phyloP scores from a whole-genome alignment of 164 flowering plant species.

The Kingdonia uniflora region DNA sequence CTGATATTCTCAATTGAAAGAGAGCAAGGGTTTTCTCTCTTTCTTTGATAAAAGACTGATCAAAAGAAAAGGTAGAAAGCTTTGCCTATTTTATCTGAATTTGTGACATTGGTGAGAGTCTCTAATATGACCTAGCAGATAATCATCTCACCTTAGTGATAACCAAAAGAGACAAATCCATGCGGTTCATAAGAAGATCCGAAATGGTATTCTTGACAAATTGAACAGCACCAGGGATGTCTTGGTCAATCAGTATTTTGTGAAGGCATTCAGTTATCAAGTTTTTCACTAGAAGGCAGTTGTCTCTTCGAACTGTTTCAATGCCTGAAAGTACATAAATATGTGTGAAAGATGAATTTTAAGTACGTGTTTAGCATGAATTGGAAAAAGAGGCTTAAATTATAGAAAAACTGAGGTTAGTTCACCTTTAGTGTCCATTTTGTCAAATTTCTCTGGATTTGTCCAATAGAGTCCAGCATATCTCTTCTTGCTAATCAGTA shows the following conservation, averaged over 20 bases:
- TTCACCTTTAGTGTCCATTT: slow-evolving; percentile 97
- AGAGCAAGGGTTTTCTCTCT: too few species aligned
- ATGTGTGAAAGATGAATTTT: slow-evolving; percentile 2
- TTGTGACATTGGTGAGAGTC: not conserved
- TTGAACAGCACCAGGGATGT: slow-evolving; percentile 88
- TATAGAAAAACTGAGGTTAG: not conserved
- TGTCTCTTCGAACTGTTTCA: slow-evolving; percentile 97
- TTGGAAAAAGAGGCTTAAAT: not conserved
- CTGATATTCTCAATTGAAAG: too few species aligned
- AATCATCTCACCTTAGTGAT: slow-evolving; percentile 69
- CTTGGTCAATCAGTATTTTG: slow-evolving; percentile 79
- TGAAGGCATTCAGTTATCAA: slow-evolving; percentile 92
- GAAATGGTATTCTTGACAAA: slow-evolving; percentile 89
- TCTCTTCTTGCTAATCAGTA: slow-evolving; percentile 93
- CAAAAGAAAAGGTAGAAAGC: too few species aligned
- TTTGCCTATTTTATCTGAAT: too few species aligned
- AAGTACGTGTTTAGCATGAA: slow-evolving; percentile 1
- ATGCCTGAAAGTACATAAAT: slow-evolving; percentile 82
- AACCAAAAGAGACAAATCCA: slow-evolving; percentile 94
- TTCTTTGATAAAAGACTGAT: too few species aligned
- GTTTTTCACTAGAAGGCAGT: slow-evolving; percentile 89
- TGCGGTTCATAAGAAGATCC: slow-evolving; percentile 96
- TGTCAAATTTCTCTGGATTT: slow-evolving; percentile 82
- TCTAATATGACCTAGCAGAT: not conserved
- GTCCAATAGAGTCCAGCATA: slow-evolving; percentile 98